Percentiles rank a stretch among this genome's conserved stretches.
phyloP scores from a whole-genome alignment of 225 moss, liverwort and hornwort genomes.

The Takakia lepidozioides region DNA sequence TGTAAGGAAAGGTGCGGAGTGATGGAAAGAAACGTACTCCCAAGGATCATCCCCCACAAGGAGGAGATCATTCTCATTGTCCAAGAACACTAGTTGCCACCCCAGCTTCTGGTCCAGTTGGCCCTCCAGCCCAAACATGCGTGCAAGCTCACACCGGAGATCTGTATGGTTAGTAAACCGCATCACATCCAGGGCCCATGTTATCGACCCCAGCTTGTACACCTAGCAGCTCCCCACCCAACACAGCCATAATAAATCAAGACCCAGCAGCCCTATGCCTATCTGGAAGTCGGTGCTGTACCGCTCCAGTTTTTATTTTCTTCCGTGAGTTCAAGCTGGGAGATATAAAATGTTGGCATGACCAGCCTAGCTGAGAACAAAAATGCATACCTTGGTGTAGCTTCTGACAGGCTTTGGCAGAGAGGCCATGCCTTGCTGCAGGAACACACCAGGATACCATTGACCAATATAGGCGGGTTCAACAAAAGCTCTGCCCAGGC shows the following conservation, averaged over 20 bases:
- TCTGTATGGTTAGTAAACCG: conserved; percentile 37
- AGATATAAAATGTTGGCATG: too few relatives aligned
- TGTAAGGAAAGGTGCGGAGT: neutral
- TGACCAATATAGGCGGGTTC: conserved; percentile 17
- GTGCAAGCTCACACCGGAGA: too few relatives aligned
- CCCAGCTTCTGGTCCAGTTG: conserved; percentile 41
- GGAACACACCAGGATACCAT: conserved; percentile 21
- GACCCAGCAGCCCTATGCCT: neutral
- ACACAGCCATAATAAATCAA: neutral
- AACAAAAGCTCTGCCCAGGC: conserved; percentile 12
- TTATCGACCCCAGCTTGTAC: conserved; percentile 40
- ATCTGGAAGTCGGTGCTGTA: neutral
- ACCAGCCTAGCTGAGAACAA: neutral
- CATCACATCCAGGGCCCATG: conserved; percentile 37
- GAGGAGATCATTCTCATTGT: conserved; percentile 42
- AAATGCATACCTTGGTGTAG: conserved; percentile 54
- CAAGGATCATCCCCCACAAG: too few relatives aligned
- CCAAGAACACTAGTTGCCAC: conserved; percentile 41
- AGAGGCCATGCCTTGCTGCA: conserved; percentile 25
- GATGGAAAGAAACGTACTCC: conserved; percentile 1
- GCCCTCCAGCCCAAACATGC: conserved; percentile 43
- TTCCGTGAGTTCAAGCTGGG: too few relatives aligned
- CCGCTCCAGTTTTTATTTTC: too few relatives aligned
- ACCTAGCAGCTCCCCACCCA: conserved; percentile 24
- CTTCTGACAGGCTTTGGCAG: conserved; percentile 58